A percentile compares a stretch with the other conserved stretches of the same genome.
phyloP scores from a whole-genome alignment of 352 stramenopile species.

The Albugo laibachii region DNA sequence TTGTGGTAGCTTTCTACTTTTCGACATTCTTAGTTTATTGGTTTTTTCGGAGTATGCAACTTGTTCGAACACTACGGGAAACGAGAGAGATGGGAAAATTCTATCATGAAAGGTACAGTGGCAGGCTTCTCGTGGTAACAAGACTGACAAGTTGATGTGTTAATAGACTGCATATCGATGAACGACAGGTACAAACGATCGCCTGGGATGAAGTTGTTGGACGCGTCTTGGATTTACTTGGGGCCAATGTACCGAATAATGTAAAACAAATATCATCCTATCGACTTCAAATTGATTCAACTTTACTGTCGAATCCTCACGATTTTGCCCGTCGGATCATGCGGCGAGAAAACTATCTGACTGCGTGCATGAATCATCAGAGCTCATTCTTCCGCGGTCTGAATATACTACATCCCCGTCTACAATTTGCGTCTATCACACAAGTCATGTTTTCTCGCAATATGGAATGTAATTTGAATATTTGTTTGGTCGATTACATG shows the following conservation, averaged over 20 bases:
- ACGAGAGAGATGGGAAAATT: conserved; percentile 82
- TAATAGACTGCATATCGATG: conserved; percentile 66
- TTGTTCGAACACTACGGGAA: conserved; percentile 72
- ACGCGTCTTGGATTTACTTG: conserved; percentile 58
- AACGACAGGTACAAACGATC: conserved; percentile 63
- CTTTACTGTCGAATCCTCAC: conserved; percentile 51
- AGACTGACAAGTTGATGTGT: conserved; percentile 1
- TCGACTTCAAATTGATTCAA: conserved; percentile 46
- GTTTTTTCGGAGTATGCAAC: conserved; percentile 59
- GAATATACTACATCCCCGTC: conserved; percentile 28
- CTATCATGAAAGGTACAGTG: conserved; percentile 53
- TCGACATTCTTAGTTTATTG: conserved; percentile 90
- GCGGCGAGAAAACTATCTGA: conserved; percentile 96
- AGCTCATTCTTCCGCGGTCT: conserved; percentile 22
- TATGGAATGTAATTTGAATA: conserved; percentile 90
- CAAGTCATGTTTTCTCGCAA: conserved; percentile 76
- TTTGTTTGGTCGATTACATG: conserved; percentile 94
- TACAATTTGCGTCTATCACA: conserved; percentile 54
- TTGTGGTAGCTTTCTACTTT: conserved; percentile 83
- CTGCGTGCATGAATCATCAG: conserved; percentile 94
- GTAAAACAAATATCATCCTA: conserved; percentile 72
- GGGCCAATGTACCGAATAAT: conserved; percentile 26
- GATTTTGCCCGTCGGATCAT: conserved; percentile 93
- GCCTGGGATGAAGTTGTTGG: conserved; percentile 82
- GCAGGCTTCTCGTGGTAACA: neutral